phyloP scores from a whole-genome alignment of 2,329 filamentous ascomycete genomes.

The Paecilomyces niveus region DNA sequence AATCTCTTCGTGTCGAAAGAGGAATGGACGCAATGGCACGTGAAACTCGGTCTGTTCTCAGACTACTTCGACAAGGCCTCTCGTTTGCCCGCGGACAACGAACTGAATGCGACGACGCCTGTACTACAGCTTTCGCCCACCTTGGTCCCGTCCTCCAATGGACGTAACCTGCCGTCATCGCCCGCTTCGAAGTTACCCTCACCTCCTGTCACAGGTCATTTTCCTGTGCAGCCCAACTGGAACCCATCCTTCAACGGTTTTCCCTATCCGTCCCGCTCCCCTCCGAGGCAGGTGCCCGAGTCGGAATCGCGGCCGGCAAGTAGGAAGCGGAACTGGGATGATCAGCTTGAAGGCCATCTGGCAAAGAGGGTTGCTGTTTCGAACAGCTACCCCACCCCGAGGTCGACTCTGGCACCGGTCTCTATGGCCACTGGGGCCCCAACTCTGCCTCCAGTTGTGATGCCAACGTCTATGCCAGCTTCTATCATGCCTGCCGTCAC shows the following conservation, averaged over 20 bases:
- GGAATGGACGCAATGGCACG: slow-evolving; percentile 84
- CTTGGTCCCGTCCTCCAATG: slow-evolving; percentile 24
- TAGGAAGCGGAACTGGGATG: slow-evolving; percentile 56
- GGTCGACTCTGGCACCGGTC: slow-evolving; percentile 19
- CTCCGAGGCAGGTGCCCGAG: slow-evolving; percentile 16
- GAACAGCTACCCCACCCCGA: slow-evolving; percentile 13
- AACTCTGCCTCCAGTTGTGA: slow-evolving; percentile 27
- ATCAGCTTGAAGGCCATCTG: slow-evolving; percentile 47
- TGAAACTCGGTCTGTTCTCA: slow-evolving; percentile 72
- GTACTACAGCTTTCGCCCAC: slow-evolving; percentile 28
- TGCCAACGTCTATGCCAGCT: slow-evolving; percentile 24
- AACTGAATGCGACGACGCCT: slow-evolving; percentile 21
- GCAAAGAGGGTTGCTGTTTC: slow-evolving; percentile 43
- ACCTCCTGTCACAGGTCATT: slow-evolving; percentile 26
- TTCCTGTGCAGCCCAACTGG: slow-evolving; percentile 21
- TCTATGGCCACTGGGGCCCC: slow-evolving; percentile 18
- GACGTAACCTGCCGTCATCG: slow-evolving; percentile 17
- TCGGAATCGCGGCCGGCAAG: slow-evolving; percentile 12
- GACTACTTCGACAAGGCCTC: slow-evolving; percentile 72
- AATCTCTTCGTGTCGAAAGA: slow-evolving; percentile 77
- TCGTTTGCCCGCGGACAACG: slow-evolving; percentile 34
- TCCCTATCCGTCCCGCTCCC: slow-evolving; percentile 13
- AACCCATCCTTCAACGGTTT: slow-evolving; percentile 18
- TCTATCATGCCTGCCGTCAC: slow-evolving; percentile 25
- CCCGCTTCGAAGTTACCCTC: slow-evolving; percentile 34